Evolutionary conservation across 2,329 filamentous ascomycete genomes (phyloP).

Genomic region (Sclerotinia sclerotiorum): DNA sequence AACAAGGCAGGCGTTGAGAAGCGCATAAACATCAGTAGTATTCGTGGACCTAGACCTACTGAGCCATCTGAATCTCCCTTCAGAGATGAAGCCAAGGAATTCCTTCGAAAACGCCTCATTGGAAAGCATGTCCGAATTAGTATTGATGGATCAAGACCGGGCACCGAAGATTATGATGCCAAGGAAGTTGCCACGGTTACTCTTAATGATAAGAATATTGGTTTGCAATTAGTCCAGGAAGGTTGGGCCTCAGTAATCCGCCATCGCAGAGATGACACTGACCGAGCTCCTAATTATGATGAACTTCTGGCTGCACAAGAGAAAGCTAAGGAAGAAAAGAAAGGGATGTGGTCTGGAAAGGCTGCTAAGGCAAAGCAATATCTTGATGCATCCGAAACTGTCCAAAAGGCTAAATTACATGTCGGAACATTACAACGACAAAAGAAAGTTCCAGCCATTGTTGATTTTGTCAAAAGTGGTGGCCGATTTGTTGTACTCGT

Average conservation of each 20-base stretch:
- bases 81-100: constrained; percentile 93
- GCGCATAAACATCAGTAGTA: constrained; percentile 87
- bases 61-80: constrained; percentile 88
- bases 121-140: constrained; percentile 91
- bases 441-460: constrained; percentile 86
- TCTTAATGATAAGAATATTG: constrained; percentile 82
- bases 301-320: constrained; percentile 79
- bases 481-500: constrained; percentile 91
- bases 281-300: constrained; percentile 92
- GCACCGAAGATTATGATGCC: constrained; percentile 87
- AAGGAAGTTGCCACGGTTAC: constrained; percentile 90
- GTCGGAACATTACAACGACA: constrained; percentile 83
- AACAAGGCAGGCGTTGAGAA: constrained; percentile 84
- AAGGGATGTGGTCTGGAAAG: constrained; percentile 95
- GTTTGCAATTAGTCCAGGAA: constrained; percentile 80
- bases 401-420: constrained; percentile 95
- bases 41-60: constrained; percentile 85
- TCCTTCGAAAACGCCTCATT: constrained; percentile 87
- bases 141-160: constrained; percentile 87
- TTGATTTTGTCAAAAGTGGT: constrained; percentile 97
- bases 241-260: constrained; percentile 93
- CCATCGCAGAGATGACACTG: constrained; percentile 90
- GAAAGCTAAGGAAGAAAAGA: constrained; percentile 79
- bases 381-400: constrained; percentile 84
- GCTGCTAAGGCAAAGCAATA: constrained; percentile 78